phyloP scores from a whole-genome alignment of 2,329 filamentous ascomycete genomes.

The Penicillium sp. region DNA sequence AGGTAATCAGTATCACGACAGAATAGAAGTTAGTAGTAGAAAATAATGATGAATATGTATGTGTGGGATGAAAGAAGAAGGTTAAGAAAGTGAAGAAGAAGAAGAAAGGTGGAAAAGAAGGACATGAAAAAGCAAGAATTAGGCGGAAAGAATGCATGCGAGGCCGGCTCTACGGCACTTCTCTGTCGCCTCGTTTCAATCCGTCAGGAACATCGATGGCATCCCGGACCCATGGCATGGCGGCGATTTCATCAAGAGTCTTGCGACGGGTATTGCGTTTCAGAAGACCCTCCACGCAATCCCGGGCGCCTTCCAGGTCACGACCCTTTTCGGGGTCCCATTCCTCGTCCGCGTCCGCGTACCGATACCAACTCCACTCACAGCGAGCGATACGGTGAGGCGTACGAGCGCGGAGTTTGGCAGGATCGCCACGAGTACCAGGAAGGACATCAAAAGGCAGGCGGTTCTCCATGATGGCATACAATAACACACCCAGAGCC shows the following conservation, averaged over 20 bases:
- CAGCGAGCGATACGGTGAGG: conserved; percentile 93
- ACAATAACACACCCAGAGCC: conserved; percentile 90
- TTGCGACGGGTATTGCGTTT: conserved; percentile 80
- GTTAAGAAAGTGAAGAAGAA: not conserved
- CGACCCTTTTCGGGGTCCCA: conserved; percentile 70
- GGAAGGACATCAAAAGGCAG: conserved; percentile 90
- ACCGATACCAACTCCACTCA: conserved; percentile 93
- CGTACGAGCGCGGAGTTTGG: conserved; percentile 75
- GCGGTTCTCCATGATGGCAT: conserved; percentile 88
- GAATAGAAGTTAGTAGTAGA: not conserved
- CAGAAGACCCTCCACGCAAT: conserved; percentile 79
- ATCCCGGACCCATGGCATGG: conserved; percentile 71
- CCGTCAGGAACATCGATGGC: conserved; percentile 69
- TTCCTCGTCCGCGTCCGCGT: conserved; percentile 79
- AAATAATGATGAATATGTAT: not conserved
- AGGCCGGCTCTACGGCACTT: conserved; percentile 44
- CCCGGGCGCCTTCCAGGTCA: conserved; percentile 72
- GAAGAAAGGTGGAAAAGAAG: not conserved
- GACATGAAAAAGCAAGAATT: not conserved
- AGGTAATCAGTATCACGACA: not conserved
- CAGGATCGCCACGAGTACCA: conserved; percentile 68
- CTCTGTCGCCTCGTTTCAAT: conserved; percentile 54
- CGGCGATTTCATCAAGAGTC: conserved; percentile 70
- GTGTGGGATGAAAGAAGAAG: conserved; percentile 5
- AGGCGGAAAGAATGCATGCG: conserved; percentile 4